phyloP scores from a whole-genome alignment of 352 stramenopile genomes.

The Blastocystis sp. region DNA sequence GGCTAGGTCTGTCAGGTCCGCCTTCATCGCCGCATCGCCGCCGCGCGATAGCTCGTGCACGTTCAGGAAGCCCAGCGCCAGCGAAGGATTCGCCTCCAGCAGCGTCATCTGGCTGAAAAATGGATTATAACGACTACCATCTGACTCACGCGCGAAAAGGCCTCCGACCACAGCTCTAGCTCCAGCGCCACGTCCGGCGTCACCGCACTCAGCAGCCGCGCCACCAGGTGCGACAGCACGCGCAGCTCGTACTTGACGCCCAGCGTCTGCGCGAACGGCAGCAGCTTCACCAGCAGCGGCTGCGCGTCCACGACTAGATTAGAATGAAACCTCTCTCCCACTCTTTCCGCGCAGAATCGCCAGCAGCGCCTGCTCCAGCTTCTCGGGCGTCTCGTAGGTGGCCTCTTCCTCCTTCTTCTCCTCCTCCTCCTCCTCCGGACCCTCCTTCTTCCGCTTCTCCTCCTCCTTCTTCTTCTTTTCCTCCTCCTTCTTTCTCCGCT shows the following conservation, averaged over 20 bases:
- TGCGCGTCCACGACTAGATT: too few relatives aligned
- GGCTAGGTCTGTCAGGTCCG: background rate
- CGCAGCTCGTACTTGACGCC: constrained; percentile 28
- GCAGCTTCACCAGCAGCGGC: too few relatives aligned
- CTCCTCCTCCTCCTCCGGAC: background rate
- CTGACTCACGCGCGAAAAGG: background rate
- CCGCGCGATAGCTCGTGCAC: background rate
- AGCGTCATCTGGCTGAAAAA: background rate
- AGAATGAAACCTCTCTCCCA: too few relatives aligned
- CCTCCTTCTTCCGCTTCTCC: background rate
- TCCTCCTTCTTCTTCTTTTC: constrained; percentile 47
- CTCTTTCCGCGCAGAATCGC: too few relatives aligned
- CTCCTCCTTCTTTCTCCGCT: background rate
- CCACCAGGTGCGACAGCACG: constrained; percentile 9
- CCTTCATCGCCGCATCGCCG: background rate
- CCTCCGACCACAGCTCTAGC: background rate
- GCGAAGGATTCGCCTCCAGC: background rate
- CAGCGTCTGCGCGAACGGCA: background rate
- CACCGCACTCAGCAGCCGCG: background rate
- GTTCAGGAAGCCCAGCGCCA: background rate
- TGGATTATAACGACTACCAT: background rate
- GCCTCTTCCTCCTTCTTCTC: background rate
- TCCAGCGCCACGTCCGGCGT: background rate
- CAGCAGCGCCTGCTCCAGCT: background rate
- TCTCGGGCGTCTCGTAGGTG: constrained; percentile 20